Percentiles rank a stretch among this genome's conserved stretches.
Evolutionary conservation across 371 early-diverging fungal genomes (phyloP).

Genomic region (Mucor lusitanicus): DNA sequence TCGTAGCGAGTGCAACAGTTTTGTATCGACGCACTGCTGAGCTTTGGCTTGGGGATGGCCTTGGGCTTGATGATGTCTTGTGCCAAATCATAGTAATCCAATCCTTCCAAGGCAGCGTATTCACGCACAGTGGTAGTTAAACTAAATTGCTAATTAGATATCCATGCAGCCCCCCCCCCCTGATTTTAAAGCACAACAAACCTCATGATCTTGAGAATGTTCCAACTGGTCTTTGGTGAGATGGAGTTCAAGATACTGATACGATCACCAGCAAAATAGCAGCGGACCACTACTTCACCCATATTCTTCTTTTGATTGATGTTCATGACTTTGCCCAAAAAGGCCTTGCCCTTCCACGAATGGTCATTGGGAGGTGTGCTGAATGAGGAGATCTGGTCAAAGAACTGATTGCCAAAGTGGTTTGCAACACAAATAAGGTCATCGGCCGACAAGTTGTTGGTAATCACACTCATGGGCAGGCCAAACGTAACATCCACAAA

Average conservation of each 20-base stretch:
- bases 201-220: slow-evolving; percentile 34
- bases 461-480: slow-evolving; percentile 34
- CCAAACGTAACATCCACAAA: slow-evolving; percentile 73
- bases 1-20: slow-evolving; percentile 62
- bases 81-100: slow-evolving; percentile 67
- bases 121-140: slow-evolving; percentile 85
- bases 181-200: background rate
- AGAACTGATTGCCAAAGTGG: slow-evolving; percentile 50
- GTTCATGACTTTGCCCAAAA: slow-evolving; percentile 64
- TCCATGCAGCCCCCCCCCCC: too few species aligned
- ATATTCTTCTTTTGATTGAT: slow-evolving; percentile 45
- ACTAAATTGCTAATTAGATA: slow-evolving; percentile 22
- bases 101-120: slow-evolving; percentile 73
- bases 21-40: slow-evolving; percentile 32
- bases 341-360: slow-evolving; percentile 38
- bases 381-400: slow-evolving; percentile 8
- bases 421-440: slow-evolving; percentile 55
- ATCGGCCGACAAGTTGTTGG: slow-evolving; percentile 22
- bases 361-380: background rate
- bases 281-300: slow-evolving; percentile 50
- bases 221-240: slow-evolving; percentile 47
- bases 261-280: slow-evolving; percentile 47
- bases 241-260: slow-evolving; percentile 46
- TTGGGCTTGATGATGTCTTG: slow-evolving; percentile 69
- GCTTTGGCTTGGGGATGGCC: slow-evolving; percentile 21